Evolutionary conservation across 2,329 filamentous ascomycete species (phyloP).

Genomic region (Gnomoniopsis sp.): DNA sequence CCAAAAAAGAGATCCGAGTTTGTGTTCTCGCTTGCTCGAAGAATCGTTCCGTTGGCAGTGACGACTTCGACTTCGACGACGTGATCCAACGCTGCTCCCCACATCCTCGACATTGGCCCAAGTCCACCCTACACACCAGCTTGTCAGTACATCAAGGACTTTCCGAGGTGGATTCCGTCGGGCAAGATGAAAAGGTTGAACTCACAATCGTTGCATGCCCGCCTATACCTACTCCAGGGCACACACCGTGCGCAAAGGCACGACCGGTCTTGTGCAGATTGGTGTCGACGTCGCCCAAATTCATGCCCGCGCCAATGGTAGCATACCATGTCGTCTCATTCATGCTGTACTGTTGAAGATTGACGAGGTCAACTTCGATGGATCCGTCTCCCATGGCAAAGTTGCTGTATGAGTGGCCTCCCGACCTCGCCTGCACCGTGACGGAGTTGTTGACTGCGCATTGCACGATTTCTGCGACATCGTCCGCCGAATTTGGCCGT

Average conservation of each 20-base stretch:
- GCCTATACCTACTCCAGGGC: constrained; percentile 56
- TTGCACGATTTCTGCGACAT: constrained; percentile 55
- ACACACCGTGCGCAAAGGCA: constrained; percentile 59
- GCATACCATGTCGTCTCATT: constrained; percentile 50
- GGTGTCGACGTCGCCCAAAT: constrained; percentile 49
- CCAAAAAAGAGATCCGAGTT: constrained; percentile 55
- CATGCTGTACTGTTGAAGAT: constrained; percentile 52
- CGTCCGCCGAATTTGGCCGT: constrained; percentile 47
- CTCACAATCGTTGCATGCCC: constrained; percentile 54
- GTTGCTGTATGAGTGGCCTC: constrained; percentile 61
- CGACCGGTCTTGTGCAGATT: constrained; percentile 48
- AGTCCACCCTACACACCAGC: constrained; percentile 45
- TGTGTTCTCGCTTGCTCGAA: constrained; percentile 41
- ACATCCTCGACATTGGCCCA: constrained; percentile 57
- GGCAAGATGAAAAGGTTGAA: neutral
- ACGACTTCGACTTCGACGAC: constrained; percentile 54
- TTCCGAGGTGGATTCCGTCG: neutral
- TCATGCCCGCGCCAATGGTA: constrained; percentile 50
- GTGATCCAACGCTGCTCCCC: constrained; percentile 55
- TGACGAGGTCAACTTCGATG: constrained; percentile 52
- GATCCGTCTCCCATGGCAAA: constrained; percentile 36
- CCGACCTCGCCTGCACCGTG: constrained; percentile 60
- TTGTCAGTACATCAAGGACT: neutral
- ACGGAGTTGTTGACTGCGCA: constrained; percentile 49
- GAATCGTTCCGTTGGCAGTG: constrained; percentile 50